Evolutionary conservation across 176 grass and related monocot species (phyloP).

Genomic region (Eragrostis curvula): DNA sequence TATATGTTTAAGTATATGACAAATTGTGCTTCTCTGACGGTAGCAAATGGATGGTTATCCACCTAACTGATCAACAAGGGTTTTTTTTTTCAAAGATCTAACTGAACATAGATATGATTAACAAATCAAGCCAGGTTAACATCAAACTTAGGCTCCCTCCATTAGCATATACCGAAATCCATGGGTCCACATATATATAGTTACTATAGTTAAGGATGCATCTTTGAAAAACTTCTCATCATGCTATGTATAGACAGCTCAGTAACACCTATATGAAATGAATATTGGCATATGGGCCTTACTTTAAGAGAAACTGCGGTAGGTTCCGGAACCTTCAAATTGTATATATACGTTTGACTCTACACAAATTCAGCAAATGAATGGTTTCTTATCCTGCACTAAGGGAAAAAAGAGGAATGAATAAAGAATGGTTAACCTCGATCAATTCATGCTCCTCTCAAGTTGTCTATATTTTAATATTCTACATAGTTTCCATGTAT

Average conservation of each 20-base stretch:
- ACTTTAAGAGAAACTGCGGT: background rate
- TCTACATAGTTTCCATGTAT: background rate
- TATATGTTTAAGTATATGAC: background rate
- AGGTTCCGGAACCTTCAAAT: background rate
- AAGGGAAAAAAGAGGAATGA: background rate
- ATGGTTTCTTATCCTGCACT: background rate
- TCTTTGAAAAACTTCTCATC: background rate
- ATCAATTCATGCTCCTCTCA: background rate
- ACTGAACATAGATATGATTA: background rate
- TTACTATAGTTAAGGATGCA: slow-evolving; percentile 4
- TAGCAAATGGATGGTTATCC: background rate
- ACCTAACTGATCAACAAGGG: background rate
- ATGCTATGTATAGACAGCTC: background rate
- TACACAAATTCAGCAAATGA: background rate
- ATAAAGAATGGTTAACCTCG: background rate
- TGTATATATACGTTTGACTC: slow-evolving; percentile 7
- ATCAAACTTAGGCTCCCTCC: slow-evolving; percentile 9
- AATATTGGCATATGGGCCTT: background rate
- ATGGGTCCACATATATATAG: slow-evolving; percentile 18
- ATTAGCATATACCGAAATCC: background rate
- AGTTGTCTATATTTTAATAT: background rate
- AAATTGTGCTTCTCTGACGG: background rate
- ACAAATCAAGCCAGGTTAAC: background rate
- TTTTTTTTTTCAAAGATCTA: background rate
- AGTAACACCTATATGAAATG: background rate